Evolutionary conservation across 2,329 filamentous ascomycete genomes (phyloP).

Genomic region (Xylariomycetidae sp.): DNA sequence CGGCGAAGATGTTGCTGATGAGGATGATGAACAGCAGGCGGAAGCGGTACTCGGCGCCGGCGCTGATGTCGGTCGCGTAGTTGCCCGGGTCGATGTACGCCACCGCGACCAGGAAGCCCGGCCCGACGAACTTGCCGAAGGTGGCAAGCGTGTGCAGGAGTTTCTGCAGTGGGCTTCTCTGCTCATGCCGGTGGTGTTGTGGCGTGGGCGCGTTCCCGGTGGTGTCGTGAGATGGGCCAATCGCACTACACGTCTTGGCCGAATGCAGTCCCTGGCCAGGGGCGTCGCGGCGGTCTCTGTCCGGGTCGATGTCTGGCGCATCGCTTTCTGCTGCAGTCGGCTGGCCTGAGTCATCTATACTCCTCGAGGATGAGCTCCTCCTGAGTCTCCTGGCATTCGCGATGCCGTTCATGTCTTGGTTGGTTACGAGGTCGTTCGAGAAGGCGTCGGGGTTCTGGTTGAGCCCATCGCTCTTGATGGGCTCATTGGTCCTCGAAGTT

Average conservation of each 20-base stretch:
- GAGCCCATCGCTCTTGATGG: conserved; percentile 32
- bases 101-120: conserved; percentile 59
- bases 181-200: conserved; percentile 5
- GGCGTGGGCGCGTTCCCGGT: background rate
- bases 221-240: conserved; percentile 4
- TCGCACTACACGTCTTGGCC: conserved; percentile 10
- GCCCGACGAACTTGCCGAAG: conserved; percentile 55
- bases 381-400: conserved; percentile 36
- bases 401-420: conserved; percentile 48
- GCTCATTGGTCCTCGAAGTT: conserved; percentile 33
- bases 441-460: conserved; percentile 51
- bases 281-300: conserved; percentile 3
- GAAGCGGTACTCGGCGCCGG: conserved; percentile 60
- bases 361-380: conserved; percentile 15
- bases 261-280: conserved; percentile 10
- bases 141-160: conserved; percentile 32
- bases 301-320: conserved; percentile 13
- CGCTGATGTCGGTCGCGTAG: conserved; percentile 64
- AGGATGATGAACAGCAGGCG: conserved; percentile 62
- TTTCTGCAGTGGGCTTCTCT: conserved; percentile 10
- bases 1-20: conserved; percentile 64
- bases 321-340: conserved; percentile 14
- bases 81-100: conserved; percentile 60
- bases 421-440: conserved; percentile 50
- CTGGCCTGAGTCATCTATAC: conserved; percentile 23